These are phyloP conservation scores for Thielaviopsis musarum DNA, from an alignment of 2,329 filamentous ascomycete species.

Conservation along the genomic window DNA sequence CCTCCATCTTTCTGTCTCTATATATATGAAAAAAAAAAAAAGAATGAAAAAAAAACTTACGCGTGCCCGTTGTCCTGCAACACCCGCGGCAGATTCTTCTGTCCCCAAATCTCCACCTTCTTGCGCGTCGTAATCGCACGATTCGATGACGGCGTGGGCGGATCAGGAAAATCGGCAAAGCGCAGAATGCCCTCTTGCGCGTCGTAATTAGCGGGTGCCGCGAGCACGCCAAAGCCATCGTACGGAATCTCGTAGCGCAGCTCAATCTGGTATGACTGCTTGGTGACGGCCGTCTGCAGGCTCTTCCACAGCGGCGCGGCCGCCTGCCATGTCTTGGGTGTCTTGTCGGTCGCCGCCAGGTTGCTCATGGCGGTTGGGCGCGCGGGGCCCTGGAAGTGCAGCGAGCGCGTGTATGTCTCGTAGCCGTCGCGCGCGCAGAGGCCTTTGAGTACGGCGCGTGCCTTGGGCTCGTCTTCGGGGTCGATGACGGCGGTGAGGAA, in stretches of 20 bases:
- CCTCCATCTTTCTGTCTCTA: too few species aligned
- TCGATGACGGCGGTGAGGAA: conserved; percentile 38
- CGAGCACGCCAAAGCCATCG: conserved; percentile 17
- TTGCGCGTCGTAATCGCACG: conserved; percentile 34
- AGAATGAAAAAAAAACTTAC: conserved; percentile 21
- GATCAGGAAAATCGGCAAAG: conserved; percentile 46
- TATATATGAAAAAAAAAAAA: not conserved
- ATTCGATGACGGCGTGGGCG: conserved; percentile 25
- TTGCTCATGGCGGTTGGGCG: conserved; percentile 30
- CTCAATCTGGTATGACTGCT: conserved; percentile 41
- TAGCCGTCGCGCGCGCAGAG: conserved; percentile 39
- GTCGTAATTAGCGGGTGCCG: conserved; percentile 30
- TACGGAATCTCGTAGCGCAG: conserved; percentile 35
- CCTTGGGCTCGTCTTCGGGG: conserved; percentile 30
- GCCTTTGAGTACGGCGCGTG: conserved; percentile 37
- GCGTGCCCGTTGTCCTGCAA: conserved; percentile 35
- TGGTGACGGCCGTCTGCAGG: conserved; percentile 34
- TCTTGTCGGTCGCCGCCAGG: conserved; percentile 18
- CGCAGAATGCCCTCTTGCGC: conserved; percentile 30
- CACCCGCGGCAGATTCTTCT: conserved; percentile 29
- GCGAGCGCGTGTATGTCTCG: conserved; percentile 31
- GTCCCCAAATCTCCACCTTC: conserved; percentile 38
- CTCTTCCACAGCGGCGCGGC: conserved; percentile 30
- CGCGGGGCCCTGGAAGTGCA: conserved; percentile 35
- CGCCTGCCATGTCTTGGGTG: conserved; percentile 24